phyloP scores from a whole-genome alignment of 2,329 filamentous ascomycete species.

The Fusarium agapanthi region DNA sequence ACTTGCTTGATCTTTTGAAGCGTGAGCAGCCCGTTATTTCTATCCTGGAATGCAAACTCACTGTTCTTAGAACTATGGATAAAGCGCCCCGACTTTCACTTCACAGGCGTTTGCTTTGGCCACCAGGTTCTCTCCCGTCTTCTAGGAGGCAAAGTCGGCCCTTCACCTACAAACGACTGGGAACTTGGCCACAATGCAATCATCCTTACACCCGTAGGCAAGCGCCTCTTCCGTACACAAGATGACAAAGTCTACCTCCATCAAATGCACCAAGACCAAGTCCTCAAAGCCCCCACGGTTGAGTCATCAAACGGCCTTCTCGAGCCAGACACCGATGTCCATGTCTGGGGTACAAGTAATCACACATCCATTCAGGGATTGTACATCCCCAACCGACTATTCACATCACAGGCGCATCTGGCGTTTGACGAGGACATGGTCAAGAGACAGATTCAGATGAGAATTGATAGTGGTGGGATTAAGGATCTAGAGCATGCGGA shows the following conservation, averaged over 20 bases:
- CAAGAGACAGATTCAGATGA: conserved; percentile 66
- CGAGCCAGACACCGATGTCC: conserved; percentile 51
- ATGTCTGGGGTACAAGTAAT: conserved; percentile 69
- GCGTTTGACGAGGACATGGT: conserved; percentile 79
- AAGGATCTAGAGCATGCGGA: conserved; percentile 69
- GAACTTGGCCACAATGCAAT: conserved; percentile 75
- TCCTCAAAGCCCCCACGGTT: conserved; percentile 66
- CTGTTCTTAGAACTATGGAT: conserved; percentile 56
- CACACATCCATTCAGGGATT: conserved; percentile 78
- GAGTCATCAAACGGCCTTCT: conserved; percentile 55
- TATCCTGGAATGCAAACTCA: not conserved
- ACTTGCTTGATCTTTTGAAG: conserved; percentile 67
- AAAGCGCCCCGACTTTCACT: conserved; percentile 58
- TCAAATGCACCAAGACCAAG: conserved; percentile 84
- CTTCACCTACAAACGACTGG: conserved; percentile 72
- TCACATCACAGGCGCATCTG: conserved; percentile 82
- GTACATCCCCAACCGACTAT: conserved; percentile 70
- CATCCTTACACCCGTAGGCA: conserved; percentile 70
- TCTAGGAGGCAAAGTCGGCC: conserved; percentile 71
- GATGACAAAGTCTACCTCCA: conserved; percentile 64
- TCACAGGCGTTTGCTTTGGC: conserved; percentile 83
- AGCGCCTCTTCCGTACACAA: conserved; percentile 72
- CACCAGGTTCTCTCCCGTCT: conserved; percentile 82
- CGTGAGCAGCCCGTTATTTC: conserved; percentile 39
- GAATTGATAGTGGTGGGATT: conserved; percentile 67